phyloP scores from a whole-genome alignment of 805 yeast species.

The Suhomyces pyralidae region DNA sequence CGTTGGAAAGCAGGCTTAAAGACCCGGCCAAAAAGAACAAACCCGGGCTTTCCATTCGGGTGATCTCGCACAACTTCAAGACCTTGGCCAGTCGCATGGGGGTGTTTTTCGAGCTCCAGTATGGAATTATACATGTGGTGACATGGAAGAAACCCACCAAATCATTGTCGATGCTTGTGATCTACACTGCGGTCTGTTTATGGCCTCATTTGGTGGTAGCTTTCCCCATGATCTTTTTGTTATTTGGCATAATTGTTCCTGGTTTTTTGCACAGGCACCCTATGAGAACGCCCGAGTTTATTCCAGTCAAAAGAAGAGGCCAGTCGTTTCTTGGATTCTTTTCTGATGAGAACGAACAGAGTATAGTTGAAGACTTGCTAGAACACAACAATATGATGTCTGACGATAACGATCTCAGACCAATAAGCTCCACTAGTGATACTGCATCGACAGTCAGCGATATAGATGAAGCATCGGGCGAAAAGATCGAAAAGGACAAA shows the following conservation, averaged over 20 bases:
- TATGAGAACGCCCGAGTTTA: slow-evolving; percentile 40
- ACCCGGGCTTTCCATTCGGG: slow-evolving; percentile 57
- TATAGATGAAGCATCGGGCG: neutral
- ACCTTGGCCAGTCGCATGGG: slow-evolving; percentile 55
- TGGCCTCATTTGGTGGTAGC: slow-evolving; percentile 68
- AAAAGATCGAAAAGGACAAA: slow-evolving; percentile 1
- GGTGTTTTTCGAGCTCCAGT: slow-evolving; percentile 56
- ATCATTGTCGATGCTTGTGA: slow-evolving; percentile 57
- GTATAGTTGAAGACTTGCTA: slow-evolving; percentile 33
- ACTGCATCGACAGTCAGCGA: slow-evolving; percentile 1
- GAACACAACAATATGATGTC: neutral
- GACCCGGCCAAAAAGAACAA: slow-evolving; percentile 44
- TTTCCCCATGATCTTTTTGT: slow-evolving; percentile 56
- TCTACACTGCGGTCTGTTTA: slow-evolving; percentile 64
- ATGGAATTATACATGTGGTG: slow-evolving; percentile 54
- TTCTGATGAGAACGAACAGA: slow-evolving; percentile 26
- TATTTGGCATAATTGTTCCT: slow-evolving; percentile 63
- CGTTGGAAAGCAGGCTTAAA: slow-evolving; percentile 37
- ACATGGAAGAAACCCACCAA: slow-evolving; percentile 76
- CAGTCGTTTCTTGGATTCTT: slow-evolving; percentile 49
- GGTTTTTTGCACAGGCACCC: slow-evolving; percentile 73
- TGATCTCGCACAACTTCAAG: slow-evolving; percentile 56
- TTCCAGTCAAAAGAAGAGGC: slow-evolving; percentile 49
- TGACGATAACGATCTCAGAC: slow-evolving; percentile 1
- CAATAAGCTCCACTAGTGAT: neutral